Evolutionary conservation across 73 alveolate genomes (phyloP).

Genomic region (Halteria grandinella): DNA sequence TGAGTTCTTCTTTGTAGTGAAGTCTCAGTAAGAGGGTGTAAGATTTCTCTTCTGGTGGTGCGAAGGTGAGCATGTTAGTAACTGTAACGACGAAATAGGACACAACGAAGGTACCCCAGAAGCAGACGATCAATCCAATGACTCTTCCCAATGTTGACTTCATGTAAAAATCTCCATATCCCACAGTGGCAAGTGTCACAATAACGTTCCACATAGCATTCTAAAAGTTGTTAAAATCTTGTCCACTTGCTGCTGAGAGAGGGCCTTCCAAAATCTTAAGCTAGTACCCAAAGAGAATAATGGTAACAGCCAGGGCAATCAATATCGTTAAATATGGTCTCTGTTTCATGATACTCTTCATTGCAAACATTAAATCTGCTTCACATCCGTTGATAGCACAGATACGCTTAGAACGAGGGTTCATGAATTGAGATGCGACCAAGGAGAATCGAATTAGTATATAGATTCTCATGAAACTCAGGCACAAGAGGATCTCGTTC

Average conservation of each 20-base stretch:
- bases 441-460: constrained; percentile 19
- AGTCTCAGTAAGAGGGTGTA: constrained; percentile 44
- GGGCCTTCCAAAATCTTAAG: constrained; percentile 66
- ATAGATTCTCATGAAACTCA: constrained; percentile 28
- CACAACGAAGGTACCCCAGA: constrained; percentile 95
- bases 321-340: constrained; percentile 47
- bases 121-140: constrained; percentile 83
- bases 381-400: constrained; percentile 71
- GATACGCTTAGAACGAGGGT: constrained; percentile 51
- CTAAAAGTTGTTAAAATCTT: not conserved
- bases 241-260: constrained; percentile 56
- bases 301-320: constrained; percentile 35
- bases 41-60: constrained; percentile 68
- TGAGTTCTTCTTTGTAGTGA: constrained; percentile 53
- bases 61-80: constrained; percentile 74
- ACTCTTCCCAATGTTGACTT: constrained; percentile 95
- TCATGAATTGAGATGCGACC: constrained; percentile 8
- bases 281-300: constrained; percentile 28
- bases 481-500: constrained; percentile 34
- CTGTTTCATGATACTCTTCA: constrained; percentile 62
- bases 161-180: constrained; percentile 97
- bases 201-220: constrained; percentile 94
- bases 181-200: constrained; percentile 92
- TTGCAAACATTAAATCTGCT: constrained; percentile 58
- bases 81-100: constrained; percentile 92